Base-by-base conservation (phyloP, 2,329 filamentous ascomycete genomes). In the Diaporthe batatas region DNA sequence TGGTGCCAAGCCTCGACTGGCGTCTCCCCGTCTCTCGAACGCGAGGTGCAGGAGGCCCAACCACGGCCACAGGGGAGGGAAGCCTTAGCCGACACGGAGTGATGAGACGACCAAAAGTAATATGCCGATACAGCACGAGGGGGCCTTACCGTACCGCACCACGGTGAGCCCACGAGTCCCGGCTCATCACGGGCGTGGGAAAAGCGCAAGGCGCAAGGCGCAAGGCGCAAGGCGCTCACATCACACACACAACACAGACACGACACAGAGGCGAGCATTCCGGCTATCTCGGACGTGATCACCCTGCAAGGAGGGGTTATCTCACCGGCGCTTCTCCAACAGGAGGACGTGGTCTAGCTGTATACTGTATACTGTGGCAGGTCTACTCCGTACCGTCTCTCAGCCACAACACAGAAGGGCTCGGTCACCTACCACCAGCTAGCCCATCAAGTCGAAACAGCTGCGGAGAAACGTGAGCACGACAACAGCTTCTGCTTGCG, bases 401-500 rank as follows among this genome's bases (percentile, higher is more conserved):
- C 16, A 18, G 39, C 18, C 58, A 32, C 39, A 34, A 10, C 32
- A 16, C 39, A 39, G 21, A 58, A 58, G 10, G 11, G 42, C 39
- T 64, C 58, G 58, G 42, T 47, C 58, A 34, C 44, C n/a, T 51
- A 51, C 42, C 42, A 49, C 11, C 62, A 47, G n/a, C 44, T 34
- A 29, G 4, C 29, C 44, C 44, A 51, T 51, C 62, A 53, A 70
- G 42, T 59, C 39, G 23, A 70, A 39, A 70, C 55, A 53, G 32
- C 44, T 70, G 44, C 62, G 62, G 62, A 65, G 62, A 51, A 51
- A 53, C 39, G 16, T 21, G 51, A 32, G n/a, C 68, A 62, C 32
- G 34, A 59, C 55, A 39, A 25, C 68, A 44, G 39, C 25, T 36
- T 51, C 32, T 36, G 29, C 32, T 18, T 47, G 68, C n/a, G 68